Conservation (phyloP, 2,329 filamentous ascomycete species). For the Microcera coccophila region DNA sequence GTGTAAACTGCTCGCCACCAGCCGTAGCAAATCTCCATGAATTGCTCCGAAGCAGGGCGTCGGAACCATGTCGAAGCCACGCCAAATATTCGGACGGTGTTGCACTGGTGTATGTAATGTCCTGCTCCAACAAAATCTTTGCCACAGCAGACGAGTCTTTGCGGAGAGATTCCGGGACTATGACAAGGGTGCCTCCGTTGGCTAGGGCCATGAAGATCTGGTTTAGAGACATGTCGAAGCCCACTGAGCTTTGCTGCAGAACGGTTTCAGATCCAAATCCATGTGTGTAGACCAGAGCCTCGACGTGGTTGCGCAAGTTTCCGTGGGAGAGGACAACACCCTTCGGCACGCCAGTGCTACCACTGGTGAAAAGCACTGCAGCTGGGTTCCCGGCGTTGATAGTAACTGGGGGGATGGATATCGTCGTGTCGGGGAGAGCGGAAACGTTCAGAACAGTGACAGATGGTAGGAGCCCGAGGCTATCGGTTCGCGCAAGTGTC, state of each 20-base stretch:
- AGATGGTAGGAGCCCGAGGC: neutral
- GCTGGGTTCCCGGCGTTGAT: neutral
- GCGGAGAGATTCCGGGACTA: neutral
- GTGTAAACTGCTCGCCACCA: conserved; percentile 15
- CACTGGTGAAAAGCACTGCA: conserved; percentile 30
- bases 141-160: conserved; percentile 5
- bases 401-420: neutral
- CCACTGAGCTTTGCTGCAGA: conserved; percentile 22
- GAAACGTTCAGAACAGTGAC: neutral
- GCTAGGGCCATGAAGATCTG: conserved; percentile 6
- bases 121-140: conserved; percentile 2
- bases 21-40: conserved; percentile 11
- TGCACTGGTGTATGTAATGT: conserved; percentile 7
- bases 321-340: conserved; percentile 34
- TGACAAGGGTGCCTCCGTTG: conserved; percentile 7
- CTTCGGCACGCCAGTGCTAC: conserved; percentile 38
- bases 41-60: neutral
- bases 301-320: conserved; percentile 27
- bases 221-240: conserved; percentile 9
- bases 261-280: conserved; percentile 23
- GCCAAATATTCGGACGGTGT: conserved; percentile 10
- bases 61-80: conserved; percentile 6
- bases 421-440: neutral
- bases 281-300: conserved; percentile 14
- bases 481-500: neutral